Base-by-base conservation (phyloP, 176 grass and related monocot species). In the Avena atlantica region DNA sequence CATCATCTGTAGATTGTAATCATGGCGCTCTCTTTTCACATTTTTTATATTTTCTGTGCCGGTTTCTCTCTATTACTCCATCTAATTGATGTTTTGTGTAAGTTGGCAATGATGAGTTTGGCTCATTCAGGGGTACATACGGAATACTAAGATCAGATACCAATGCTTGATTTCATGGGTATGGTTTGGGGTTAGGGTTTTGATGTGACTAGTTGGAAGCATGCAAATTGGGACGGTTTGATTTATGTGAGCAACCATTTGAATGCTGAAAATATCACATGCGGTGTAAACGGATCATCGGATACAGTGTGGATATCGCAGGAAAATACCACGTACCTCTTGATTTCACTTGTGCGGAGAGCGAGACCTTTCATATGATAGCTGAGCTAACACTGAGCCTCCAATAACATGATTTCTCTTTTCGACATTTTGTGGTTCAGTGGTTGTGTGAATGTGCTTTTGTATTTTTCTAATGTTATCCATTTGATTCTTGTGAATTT, bases 381-480 rank as follows among this genome's bases (percentile, higher is more conserved):
- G 20, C 16, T 80, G 78, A 58, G 57, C 77, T 19, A 21, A 79
- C 17, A 24, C 56, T 79, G 56, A 79, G 77, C 77, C 55, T 61
- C 55, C 77, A 19, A 45, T 62, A 12, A 58, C 40, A 58, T n/a
- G 4, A 21, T 31, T 57, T 19, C 0, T n/a, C 17, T 4, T 36
- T 10, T 19, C 9, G 0, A 8, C 27, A 78, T 78, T 78, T 21
- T 78, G 29, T 78, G 27, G 75, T n/a, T 75, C 37, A 40, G 37
- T 40, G 37, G 37, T 6, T 40, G 45, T 2, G 1, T 50, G 2
- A 74, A 48, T 75, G 21, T 4, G 8, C 21, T 52, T 74, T 74
- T 23, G 0, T 24, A 15, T 15, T 9, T 50, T 75, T 10, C 4
- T 11, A 0, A 27, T 67, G 52, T 29, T 17, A 19, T 31, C 51